Evolutionary conservation across 768 basidiomycete species (phyloP).

Genomic region (Termitomyces sp.): DNA sequence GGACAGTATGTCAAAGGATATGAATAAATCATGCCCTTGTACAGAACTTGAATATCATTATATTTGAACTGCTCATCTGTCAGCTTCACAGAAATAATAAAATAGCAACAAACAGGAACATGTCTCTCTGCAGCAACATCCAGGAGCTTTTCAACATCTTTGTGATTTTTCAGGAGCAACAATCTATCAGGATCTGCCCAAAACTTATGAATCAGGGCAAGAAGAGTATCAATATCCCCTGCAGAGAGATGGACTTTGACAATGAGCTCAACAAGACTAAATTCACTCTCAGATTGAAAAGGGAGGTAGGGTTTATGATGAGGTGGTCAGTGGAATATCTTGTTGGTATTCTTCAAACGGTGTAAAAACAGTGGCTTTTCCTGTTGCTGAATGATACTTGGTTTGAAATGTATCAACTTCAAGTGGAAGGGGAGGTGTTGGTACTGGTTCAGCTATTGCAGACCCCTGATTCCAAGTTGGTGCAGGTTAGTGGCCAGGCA

Average conservation of each 20-base stretch:
- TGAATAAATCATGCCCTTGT: not conserved
- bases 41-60: not conserved
- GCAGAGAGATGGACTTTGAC: constrained; percentile 18
- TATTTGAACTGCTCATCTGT: not conserved
- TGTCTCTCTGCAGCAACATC: constrained; percentile 4
- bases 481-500: not conserved
- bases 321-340: no score
- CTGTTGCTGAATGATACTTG: no score
- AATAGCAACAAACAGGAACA: not conserved
- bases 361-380: no score
- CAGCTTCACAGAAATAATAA: not conserved
- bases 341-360: no score
- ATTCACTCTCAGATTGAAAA: no score
- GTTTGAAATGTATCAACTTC: no score
- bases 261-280: constrained; percentile 24
- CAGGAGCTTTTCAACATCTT: constrained; percentile 18
- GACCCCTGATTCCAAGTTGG: no score
- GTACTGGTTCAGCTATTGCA: no score
- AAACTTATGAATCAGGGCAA: constrained; percentile 15
- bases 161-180: constrained; percentile 18
- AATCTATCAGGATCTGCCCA: not conserved
- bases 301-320: no score
- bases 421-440: no score
- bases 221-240: constrained; percentile 13
- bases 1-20: constrained; percentile 16